Base-by-base conservation (phyloP, 192 early-diverging fungal species). In the Coemansia sp. region DNA sequence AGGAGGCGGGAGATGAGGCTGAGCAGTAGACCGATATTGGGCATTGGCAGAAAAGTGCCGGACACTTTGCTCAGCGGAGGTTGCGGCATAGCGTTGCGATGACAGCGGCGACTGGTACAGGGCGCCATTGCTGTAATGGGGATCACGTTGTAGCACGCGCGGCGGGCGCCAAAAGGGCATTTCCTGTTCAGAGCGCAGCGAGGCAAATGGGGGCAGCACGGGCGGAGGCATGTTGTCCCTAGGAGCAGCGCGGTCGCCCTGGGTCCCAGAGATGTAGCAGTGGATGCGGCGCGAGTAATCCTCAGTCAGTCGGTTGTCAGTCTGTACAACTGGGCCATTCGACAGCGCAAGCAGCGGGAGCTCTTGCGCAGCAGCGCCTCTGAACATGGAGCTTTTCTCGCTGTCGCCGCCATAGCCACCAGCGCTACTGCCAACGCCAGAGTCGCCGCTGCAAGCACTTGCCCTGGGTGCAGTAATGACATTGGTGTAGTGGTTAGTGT, bases 141-240 rank as follows among this genome's bases (percentile, higher is more conserved):
- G 75, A 30, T 70, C 68, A 13, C 61, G 64, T 43, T 78, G 68
- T 30, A 78, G 53, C 25, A 78, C 75, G 3, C 50, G 61, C 30
- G 75, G 75, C 5, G 75, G 75, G n/a, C 75, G 68, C 75, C 75
- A 78, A 48, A 78, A 78, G 17, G 75, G 75, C 18, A 78, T 60
- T 2, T 66, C 59, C 5, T 57, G 51, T 6, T 46, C 40, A 4
- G 39, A 10, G 15, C 21, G 34, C 8, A 60, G 50, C 9, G 51
- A 8, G n/a, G 48, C 50, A 8, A 70, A 27, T 0, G 62, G 33
- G 2, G 66, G 65, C 31, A 68, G 41, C 30, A 69, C 48, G 8
- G 62, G 62, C 19, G 73, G 63, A 14, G 62, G 62, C 39, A 60
- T 61, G 11, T 69, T 53, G 26, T 63, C 62, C 4, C 37, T 31